phyloP scores from a whole-genome alignment of 2,329 filamentous ascomycete species.

The Colletotrichum shisoi region DNA sequence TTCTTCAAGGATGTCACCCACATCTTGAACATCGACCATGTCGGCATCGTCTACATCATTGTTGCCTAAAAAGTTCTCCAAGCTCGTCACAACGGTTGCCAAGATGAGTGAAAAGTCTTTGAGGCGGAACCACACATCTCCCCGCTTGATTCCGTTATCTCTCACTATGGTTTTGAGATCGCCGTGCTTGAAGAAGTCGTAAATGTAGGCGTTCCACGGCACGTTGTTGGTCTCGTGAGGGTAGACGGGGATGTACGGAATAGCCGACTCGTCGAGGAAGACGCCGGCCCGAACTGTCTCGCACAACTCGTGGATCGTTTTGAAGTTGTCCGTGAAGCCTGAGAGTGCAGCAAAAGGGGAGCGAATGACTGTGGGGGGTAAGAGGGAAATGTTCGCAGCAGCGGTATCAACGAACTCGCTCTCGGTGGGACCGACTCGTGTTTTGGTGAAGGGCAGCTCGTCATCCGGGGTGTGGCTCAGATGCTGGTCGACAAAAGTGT shows the following conservation, averaged over 20 bases:
- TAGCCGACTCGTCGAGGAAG: conserved; percentile 76
- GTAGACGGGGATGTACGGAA: conserved; percentile 72
- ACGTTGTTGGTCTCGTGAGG: conserved; percentile 59
- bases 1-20: conserved; percentile 53
- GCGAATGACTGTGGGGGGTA: conserved; percentile 58
- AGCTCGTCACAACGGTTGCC: conserved; percentile 74
- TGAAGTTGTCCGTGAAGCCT: conserved; percentile 70
- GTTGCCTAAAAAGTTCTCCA: conserved; percentile 61
- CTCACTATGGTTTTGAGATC: conserved; percentile 65
- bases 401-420: background rate
- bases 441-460: conserved; percentile 65
- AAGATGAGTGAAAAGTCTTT: conserved; percentile 67
- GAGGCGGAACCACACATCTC: conserved; percentile 76
- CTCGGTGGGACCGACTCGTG: background rate
- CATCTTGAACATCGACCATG: conserved; percentile 56
- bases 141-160: conserved; percentile 71
- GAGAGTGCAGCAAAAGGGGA: conserved; percentile 78
- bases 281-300: conserved; percentile 70
- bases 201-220: conserved; percentile 72
- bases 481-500: conserved; percentile 73
- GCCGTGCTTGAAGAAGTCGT: conserved; percentile 81
- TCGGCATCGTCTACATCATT: conserved; percentile 44
- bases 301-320: conserved; percentile 72
- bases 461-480: conserved; percentile 60
- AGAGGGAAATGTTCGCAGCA: conserved; percentile 23